Evolutionary conservation across 2,329 filamentous ascomycete genomes (phyloP).

Genomic region (Pyrenophora teres): DNA sequence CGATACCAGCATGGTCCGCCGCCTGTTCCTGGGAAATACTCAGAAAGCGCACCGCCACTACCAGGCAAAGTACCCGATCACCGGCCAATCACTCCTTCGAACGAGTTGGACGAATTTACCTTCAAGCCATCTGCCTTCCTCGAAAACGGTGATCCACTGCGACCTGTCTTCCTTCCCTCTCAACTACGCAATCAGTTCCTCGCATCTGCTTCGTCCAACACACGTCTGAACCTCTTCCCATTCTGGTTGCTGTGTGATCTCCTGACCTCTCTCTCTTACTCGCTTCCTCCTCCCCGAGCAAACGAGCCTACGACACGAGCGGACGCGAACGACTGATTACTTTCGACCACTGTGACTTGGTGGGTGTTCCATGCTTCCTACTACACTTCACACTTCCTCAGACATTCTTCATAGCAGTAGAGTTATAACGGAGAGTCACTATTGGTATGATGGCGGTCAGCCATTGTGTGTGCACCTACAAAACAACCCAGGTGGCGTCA

Average conservation of each 20-base stretch:
- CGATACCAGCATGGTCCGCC: constrained; percentile 26
- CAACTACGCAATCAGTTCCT: constrained; percentile 77
- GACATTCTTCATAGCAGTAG: too few species aligned
- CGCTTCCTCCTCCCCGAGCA: constrained; percentile 90
- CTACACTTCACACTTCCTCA: too few species aligned
- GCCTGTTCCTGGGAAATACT: constrained; percentile 37
- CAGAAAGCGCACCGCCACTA: constrained; percentile 33
- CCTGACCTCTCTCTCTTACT: too few species aligned
- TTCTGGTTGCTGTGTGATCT: too few species aligned
- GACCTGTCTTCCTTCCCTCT: constrained; percentile 84
- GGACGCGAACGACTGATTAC: too few species aligned
- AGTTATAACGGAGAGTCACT: too few species aligned
- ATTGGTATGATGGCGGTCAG: too few species aligned
- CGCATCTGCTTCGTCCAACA: constrained; percentile 74
- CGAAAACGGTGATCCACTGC: constrained; percentile 84
- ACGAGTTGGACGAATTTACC: constrained; percentile 67
- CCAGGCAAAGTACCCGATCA: constrained; percentile 42
- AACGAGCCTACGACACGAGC: too few species aligned
- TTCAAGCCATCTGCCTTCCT: constrained; percentile 86
- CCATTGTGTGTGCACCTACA: too few species aligned
- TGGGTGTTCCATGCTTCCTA: too few species aligned
- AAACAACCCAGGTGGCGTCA: too few species aligned
- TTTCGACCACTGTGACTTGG: too few species aligned
- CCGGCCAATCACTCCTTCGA: constrained; percentile 38
- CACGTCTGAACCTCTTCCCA: constrained; percentile 75